Conservation (phyloP, 331 rosid genomes). For the Pyrus hybrid region DNA sequence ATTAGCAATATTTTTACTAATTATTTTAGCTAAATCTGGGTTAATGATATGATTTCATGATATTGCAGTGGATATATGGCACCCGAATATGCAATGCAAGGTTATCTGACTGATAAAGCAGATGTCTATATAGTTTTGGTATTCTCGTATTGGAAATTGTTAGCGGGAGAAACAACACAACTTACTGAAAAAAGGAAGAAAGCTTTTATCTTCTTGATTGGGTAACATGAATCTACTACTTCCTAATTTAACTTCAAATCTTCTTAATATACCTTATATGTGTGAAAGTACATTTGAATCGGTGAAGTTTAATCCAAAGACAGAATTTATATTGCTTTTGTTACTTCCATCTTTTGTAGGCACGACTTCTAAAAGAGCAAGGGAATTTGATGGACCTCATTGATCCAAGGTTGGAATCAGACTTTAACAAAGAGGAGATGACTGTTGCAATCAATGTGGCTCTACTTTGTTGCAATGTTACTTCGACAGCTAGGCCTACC, state of each 20-base stretch:
- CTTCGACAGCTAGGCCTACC: constrained; percentile 46
- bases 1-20: background rate
- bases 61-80: constrained; percentile 52
- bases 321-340: background rate
- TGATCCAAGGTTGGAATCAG: constrained; percentile 44
- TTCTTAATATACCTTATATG: no score
- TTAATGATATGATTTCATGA: background rate
- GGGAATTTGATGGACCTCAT: constrained; percentile 49
- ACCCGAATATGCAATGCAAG: constrained; percentile 28
- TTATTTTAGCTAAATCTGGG: no score
- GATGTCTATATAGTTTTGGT: constrained; percentile 65
- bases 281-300: no score
- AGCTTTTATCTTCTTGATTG: no score
- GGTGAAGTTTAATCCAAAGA: no score
- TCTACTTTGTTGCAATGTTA: constrained; percentile 39
- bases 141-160: constrained; percentile 45
- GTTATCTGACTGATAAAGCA: constrained; percentile 47
- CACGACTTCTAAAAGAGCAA: constrained; percentile 31
- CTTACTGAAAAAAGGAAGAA: constrained; percentile 3
- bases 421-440: constrained; percentile 29
- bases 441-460: constrained; percentile 42
- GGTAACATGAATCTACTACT: no score
- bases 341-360: constrained; percentile 22
- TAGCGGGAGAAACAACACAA: constrained; percentile 42
- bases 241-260: background rate